Conservation (phyloP, 495 filamentous ascomycete species). For the Aspergillus coremiiformis region DNA sequence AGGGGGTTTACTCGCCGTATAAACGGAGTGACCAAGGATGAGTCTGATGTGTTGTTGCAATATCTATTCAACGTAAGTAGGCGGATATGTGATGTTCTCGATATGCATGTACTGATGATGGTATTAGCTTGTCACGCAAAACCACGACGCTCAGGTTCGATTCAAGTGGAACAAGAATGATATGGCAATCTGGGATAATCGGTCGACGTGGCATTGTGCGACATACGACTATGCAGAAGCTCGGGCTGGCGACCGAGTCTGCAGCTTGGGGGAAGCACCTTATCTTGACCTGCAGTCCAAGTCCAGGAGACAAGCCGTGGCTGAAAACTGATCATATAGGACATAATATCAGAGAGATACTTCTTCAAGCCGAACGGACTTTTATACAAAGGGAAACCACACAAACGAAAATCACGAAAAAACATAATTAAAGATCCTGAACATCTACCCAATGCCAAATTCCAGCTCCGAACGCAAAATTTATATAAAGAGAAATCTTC, state of each 20-base stretch:
- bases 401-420: no score
- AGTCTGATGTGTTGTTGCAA: slow-evolving; percentile 28
- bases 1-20: slow-evolving; percentile 56
- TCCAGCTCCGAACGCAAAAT: neutral
- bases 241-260: slow-evolving; percentile 50
- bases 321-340: neutral
- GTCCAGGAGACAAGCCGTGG: slow-evolving; percentile 23
- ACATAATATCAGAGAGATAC: no score
- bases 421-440: no score
- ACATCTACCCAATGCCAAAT: neutral
- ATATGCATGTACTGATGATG: no score
- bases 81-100: no score
- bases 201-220: slow-evolving; percentile 60
- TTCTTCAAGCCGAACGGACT: neutral
- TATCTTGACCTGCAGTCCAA: slow-evolving; percentile 49
- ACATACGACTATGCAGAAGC: slow-evolving; percentile 54
- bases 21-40: slow-evolving; percentile 44
- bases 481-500: neutral
- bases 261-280: slow-evolving; percentile 57
- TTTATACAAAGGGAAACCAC: neutral
- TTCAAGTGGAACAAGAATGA: slow-evolving; percentile 55
- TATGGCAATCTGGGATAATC: slow-evolving; percentile 73
- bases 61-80: slow-evolving; percentile 42
- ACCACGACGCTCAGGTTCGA: slow-evolving; percentile 69
- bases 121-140: slow-evolving; percentile 50